These are phyloP conservation scores for Colletotrichum tropicicola DNA, from an alignment of 2,329 filamentous ascomycete species.

Conservation along the genomic window DNA sequence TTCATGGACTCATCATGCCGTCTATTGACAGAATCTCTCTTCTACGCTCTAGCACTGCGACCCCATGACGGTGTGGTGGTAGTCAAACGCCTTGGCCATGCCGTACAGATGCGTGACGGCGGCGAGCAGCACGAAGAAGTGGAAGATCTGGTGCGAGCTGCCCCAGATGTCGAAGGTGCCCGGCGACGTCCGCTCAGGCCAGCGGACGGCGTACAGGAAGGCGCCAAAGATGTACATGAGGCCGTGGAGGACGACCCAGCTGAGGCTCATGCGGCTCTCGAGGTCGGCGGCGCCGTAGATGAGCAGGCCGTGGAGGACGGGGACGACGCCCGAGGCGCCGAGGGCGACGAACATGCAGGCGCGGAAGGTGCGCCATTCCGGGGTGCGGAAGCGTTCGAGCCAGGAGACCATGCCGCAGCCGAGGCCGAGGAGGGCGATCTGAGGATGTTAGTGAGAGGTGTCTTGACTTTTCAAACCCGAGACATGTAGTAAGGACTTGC, in stretches of 20 bases:
- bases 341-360: constrained; percentile 90
- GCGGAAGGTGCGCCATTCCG: constrained; percentile 84
- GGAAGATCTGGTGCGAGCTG: constrained; percentile 95
- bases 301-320: constrained; percentile 78
- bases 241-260: constrained; percentile 83
- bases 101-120: constrained; percentile 84
- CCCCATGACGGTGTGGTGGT: constrained; percentile 73
- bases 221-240: constrained; percentile 87
- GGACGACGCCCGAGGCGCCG: constrained; percentile 84
- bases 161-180: constrained; percentile 90
- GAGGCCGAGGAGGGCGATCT: constrained; percentile 83
- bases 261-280: constrained; percentile 78
- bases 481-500: constrained; percentile 54
- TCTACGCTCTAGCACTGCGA: constrained; percentile 53
- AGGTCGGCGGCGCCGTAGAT: constrained; percentile 75
- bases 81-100: constrained; percentile 85
- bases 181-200: constrained; percentile 83
- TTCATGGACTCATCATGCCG: not conserved
- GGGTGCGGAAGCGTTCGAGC: constrained; percentile 84
- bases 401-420: constrained; percentile 81
- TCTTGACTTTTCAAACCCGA: not conserved
- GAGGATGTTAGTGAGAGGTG: constrained; percentile 26
- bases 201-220: constrained; percentile 83
- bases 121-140: constrained; percentile 86
- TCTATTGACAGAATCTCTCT: not conserved